Percentiles rank a stretch among this genome's conserved stretches.
These are phyloP conservation scores for Ogataea hybrid DNA, from an alignment of 1,139 yeast genomes.

Conservation along the genomic window DNA sequence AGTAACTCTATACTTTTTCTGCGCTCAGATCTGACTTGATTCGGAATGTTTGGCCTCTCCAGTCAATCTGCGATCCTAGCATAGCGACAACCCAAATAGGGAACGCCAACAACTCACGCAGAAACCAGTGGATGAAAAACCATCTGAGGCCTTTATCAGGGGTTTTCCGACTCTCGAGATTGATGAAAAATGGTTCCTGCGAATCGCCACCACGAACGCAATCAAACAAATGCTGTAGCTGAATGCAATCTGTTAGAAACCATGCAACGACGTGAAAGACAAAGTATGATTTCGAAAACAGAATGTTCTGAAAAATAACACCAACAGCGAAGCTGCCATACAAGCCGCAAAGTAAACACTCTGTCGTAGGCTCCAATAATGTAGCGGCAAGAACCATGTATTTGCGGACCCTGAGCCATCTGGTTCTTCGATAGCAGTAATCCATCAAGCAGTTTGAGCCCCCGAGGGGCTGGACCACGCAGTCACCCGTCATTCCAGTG, in stretches of 20 bases:
- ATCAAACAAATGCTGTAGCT: conserved; percentile 47
- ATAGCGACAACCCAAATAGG: conserved; percentile 86
- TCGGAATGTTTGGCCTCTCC: conserved; percentile 79
- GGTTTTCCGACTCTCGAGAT: background rate
- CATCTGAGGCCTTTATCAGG: conserved; percentile 5
- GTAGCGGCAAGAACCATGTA: conserved; percentile 90
- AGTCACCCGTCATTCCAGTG: conserved; percentile 77
- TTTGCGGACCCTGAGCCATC: conserved; percentile 89
- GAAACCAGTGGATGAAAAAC: conserved; percentile 51
- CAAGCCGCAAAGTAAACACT: conserved; percentile 63
- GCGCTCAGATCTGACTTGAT: conserved; percentile 77
- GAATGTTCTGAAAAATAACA: conserved; percentile 39
- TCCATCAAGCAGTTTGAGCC: conserved; percentile 49
- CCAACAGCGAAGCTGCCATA: conserved; percentile 65
- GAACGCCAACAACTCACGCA: conserved; percentile 71
- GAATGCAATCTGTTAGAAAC: conserved; percentile 62
- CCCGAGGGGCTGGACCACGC: conserved; percentile 74
- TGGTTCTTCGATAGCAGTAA: conserved; percentile 63
- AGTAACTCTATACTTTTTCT: conserved; percentile 44
- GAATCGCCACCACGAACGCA: conserved; percentile 15
- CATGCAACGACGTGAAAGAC: conserved; percentile 58
- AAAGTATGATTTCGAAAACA: conserved; percentile 40
- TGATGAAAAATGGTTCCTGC: conserved; percentile 16
- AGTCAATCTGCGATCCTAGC: conserved; percentile 72
- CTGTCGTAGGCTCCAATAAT: conserved; percentile 83